phyloP scores from a whole-genome alignment of 495 filamentous ascomycete species.

The Extremus antarcticus region DNA sequence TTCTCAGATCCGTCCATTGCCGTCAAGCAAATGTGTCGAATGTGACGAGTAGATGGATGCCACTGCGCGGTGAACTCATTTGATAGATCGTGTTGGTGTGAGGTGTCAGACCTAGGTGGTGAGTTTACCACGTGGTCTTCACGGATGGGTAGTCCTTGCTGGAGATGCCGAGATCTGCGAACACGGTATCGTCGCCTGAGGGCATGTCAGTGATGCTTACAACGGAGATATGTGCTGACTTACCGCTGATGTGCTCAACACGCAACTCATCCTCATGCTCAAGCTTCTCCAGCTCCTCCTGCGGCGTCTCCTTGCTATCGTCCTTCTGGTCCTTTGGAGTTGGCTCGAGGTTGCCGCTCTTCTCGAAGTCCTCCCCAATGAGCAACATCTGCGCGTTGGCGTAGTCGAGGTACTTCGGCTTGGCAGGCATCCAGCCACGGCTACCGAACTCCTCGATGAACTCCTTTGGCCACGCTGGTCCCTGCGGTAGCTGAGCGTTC shows the following conservation, averaged over 20 bases:
- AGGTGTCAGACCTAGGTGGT: too few species aligned
- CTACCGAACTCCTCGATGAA: conserved; percentile 64
- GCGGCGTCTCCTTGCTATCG: conserved; percentile 46
- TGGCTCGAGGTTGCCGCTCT: conserved; percentile 43
- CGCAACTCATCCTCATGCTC: conserved; percentile 53
- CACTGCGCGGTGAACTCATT: too few species aligned
- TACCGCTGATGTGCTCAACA: conserved; percentile 40
- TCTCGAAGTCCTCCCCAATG: conserved; percentile 57
- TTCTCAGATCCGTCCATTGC: not conserved
- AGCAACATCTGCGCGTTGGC: conserved; percentile 71
- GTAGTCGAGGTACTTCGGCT: conserved; percentile 69
- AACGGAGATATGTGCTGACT: conserved; percentile 19
- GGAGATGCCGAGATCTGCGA: conserved; percentile 31
- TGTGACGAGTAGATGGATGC: too few species aligned
- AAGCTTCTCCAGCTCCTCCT: conserved; percentile 46
- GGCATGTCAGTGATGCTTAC: not conserved
- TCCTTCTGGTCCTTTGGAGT: conserved; percentile 45
- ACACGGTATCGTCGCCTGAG: conserved; percentile 31
- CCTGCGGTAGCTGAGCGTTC: conserved; percentile 50
- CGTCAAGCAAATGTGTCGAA: too few species aligned
- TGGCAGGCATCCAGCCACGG: conserved; percentile 61
- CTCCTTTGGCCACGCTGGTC: conserved; percentile 63
- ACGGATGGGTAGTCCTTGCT: conserved; percentile 31
- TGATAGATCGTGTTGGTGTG: too few species aligned
- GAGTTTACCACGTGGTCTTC: conserved; percentile 30